Evolutionary conservation across 768 basidiomycete species (phyloP).

Genomic region (Boletus eberwhitei): DNA sequence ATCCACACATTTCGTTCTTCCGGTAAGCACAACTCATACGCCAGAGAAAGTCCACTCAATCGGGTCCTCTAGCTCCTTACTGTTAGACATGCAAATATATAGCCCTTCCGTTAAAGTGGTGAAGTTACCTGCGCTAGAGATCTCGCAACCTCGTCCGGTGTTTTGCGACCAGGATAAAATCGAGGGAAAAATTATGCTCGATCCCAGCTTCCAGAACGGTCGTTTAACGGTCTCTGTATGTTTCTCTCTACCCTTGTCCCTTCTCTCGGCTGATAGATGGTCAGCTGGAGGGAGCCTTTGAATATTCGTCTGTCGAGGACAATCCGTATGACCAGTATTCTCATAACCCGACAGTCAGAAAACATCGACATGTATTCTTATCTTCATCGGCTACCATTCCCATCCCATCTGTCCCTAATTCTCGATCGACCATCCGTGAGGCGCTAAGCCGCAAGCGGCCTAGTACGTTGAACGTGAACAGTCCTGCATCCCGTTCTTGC

Average conservation of each 20-base stretch:
- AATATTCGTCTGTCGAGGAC: constrained; percentile 35
- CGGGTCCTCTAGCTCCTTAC: constrained; percentile 39
- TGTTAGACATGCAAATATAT: constrained; percentile 58
- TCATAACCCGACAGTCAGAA: constrained; percentile 22
- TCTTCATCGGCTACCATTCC: constrained; percentile 43
- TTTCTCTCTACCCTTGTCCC: not conserved
- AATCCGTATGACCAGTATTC: constrained; percentile 17
- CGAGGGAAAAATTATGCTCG: constrained; percentile 56
- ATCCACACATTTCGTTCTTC: constrained; percentile 49
- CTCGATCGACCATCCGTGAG: constrained; percentile 25
- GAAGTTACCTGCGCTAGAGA: constrained; percentile 24
- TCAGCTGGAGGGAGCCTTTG: constrained; percentile 64
- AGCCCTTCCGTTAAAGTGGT: constrained; percentile 59
- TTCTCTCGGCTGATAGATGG: constrained; percentile 2
- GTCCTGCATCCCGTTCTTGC: constrained; percentile 29
- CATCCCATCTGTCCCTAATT: constrained; percentile 31
- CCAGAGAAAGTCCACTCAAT: constrained; percentile 3
- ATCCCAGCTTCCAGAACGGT: constrained; percentile 51
- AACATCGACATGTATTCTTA: constrained; percentile 46
- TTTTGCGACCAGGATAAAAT: constrained; percentile 61
- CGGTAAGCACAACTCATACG: constrained; percentile 35
- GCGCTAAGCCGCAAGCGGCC: constrained; percentile 43
- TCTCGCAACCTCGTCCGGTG: constrained; percentile 39
- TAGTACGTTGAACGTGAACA: constrained; percentile 40
- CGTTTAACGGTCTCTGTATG: constrained; percentile 54